Base-by-base conservation (phyloP, 768 basidiomycete species). In the Plicaturopsis crispa region DNA sequence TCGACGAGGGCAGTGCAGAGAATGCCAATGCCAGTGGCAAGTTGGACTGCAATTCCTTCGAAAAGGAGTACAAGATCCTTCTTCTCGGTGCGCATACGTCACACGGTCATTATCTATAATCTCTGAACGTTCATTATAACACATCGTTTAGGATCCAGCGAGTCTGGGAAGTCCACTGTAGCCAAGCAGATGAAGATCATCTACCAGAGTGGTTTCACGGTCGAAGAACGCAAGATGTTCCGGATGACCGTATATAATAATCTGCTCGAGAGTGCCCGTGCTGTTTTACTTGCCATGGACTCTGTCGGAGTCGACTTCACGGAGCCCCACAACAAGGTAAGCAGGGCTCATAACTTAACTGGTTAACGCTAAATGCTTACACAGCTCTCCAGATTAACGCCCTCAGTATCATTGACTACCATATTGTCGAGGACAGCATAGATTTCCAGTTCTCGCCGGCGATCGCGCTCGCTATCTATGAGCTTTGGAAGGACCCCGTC, bases 211-310 rank as follows among this genome's bases (percentile, higher is more conserved):
- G 93, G 93, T 10, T 98, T 91, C 62, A 75, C 80, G 2, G 60
- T n/a, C 6, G 73, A 83, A 0, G 91, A 96, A 56, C 75, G 90
- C 19, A 67, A 80, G 43, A 70, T 76, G 3, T 94, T 78, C 65
- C 70, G 84, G 14, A 73, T 80, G 0, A 80, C 82, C 21, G 80
- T 98, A 34, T 90, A 84, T 62, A 78, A 79, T 50, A 86, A 94
- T 57, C 79, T 93, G 4, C 67, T 94, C 44, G 93, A 97, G 47
- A 86, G 82, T 4, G 91, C 87, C 0, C 87, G 93, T 48, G 82
- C 81, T 4, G 72, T 96, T 48, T 74, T 94, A 22, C 66, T 80
- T 26, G 89, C 87, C 22, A 84, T 94, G 79, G 72, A 84, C 44
- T 89, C 88, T 66, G 75, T 90, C 40, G 82, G 82, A 23, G 67